Evolutionary conservation across 139 green algal species (phyloP).

Genomic region (Yamagishiella unicocca): DNA sequence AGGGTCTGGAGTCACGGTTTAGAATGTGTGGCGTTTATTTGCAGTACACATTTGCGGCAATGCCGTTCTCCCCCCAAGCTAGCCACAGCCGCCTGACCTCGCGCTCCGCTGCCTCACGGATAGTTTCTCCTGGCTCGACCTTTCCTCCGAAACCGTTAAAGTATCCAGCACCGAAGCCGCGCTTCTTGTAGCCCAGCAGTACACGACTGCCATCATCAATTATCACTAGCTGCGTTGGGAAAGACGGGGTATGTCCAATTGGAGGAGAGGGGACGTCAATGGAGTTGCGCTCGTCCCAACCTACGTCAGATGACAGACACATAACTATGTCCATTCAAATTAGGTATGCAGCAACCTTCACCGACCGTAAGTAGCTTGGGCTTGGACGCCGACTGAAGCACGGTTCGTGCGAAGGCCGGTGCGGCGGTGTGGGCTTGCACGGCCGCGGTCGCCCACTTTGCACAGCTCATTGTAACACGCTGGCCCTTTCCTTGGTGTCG

Average conservation of each 20-base stretch:
- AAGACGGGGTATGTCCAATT: background rate
- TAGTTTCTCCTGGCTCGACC: conserved; percentile 69
- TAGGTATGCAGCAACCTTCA: background rate
- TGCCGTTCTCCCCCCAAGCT: background rate
- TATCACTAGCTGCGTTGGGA: conserved; percentile 61
- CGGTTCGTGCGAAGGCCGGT: background rate
- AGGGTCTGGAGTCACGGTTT: too few species aligned
- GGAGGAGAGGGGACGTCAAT: too few species aligned
- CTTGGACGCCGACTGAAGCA: background rate
- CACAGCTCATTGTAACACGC: too few species aligned
- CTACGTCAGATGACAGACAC: too few species aligned
- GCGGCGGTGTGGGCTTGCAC: background rate
- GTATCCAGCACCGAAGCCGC: conserved; percentile 68
- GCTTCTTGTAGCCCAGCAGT: conserved; percentile 74
- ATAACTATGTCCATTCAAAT: too few species aligned
- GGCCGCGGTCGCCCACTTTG: background rate
- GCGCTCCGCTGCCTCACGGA: conserved; percentile 53
- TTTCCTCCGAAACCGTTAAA: conserved; percentile 73
- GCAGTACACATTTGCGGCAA: background rate
- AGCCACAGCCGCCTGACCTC: conserved; percentile 49
- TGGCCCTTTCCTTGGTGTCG: too few species aligned
- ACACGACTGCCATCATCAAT: conserved; percentile 46
- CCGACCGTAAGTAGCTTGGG: conserved; percentile 13
- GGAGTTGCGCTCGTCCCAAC: too few species aligned
- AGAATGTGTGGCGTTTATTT: too few species aligned